Conservation (phyloP, 257 asterid species). For the Nicotiana tomentosiformis region DNA sequence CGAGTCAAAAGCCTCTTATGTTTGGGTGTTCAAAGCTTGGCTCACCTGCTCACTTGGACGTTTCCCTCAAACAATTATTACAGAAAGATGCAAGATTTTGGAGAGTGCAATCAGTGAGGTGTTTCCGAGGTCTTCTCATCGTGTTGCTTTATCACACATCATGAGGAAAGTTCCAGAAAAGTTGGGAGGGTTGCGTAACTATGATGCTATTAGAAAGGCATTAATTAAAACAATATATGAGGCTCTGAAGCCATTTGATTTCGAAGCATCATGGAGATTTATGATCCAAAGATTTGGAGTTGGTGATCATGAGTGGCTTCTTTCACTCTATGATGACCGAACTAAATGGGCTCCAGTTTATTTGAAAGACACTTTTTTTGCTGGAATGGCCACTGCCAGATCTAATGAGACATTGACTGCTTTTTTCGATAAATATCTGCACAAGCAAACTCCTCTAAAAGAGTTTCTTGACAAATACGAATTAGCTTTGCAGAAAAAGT, state of each 20-base stretch:
- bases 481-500: conserved; percentile 60
- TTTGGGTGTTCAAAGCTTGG: conserved; percentile 67
- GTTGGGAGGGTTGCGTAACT: conserved; percentile 57
- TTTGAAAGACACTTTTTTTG: conserved; percentile 53
- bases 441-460: conserved; percentile 73
- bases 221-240: conserved; percentile 57
- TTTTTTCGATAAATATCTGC: conserved; percentile 61
- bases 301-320: conserved; percentile 68
- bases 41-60: conserved; percentile 38
- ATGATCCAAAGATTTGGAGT: conserved; percentile 64
- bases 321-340: conserved; percentile 57
- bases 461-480: conserved; percentile 88
- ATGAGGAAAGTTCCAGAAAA: conserved; percentile 73
- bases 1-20: conserved; percentile 49
- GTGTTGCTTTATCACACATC: conserved; percentile 57
- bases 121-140: conserved; percentile 60
- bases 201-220: conserved; percentile 28
- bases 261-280: conserved; percentile 70
- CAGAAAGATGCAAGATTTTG: conserved; percentile 65
- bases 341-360: conserved; percentile 72
- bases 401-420: conserved; percentile 46
- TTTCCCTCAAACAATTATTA: conserved; percentile 61
- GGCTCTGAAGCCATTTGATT: conserved; percentile 56
- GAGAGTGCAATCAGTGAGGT: conserved; percentile 52
- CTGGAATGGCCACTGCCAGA: conserved; percentile 64